Conservation (phyloP, 2,329 filamentous ascomycete species). For the Beauveria bassiana region DNA sequence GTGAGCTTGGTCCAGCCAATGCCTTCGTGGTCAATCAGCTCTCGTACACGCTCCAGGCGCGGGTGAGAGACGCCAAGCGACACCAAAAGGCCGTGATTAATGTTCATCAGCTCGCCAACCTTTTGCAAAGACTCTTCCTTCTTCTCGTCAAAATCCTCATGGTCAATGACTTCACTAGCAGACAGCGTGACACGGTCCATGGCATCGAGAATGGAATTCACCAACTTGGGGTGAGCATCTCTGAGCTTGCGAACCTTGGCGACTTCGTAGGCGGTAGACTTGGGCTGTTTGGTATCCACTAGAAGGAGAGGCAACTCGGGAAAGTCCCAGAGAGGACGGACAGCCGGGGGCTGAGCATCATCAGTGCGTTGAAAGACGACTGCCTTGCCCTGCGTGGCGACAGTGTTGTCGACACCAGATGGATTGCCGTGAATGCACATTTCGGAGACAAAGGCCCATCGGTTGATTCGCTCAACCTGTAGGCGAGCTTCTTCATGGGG, state of each 20-base stretch:
- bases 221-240: slow-evolving; percentile 64
- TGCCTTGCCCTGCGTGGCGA: slow-evolving; percentile 86
- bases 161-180: slow-evolving; percentile 45
- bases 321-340: slow-evolving; percentile 75
- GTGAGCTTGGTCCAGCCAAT: slow-evolving; percentile 98
- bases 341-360: slow-evolving; percentile 67
- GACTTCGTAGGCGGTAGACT: slow-evolving; percentile 79
- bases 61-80: slow-evolving; percentile 92
- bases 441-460: slow-evolving; percentile 95
- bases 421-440: slow-evolving; percentile 97
- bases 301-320: slow-evolving; percentile 85
- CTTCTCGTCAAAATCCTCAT: slow-evolving; percentile 60
- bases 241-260: slow-evolving; percentile 73
- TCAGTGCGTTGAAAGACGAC: slow-evolving; percentile 81
- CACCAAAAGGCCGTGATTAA: slow-evolving; percentile 91
- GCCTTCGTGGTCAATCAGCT: slow-evolving; percentile 79
- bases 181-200: slow-evolving; percentile 66
- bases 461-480: slow-evolving; percentile 91
- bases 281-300: slow-evolving; percentile 80
- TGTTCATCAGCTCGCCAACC: slow-evolving; percentile 79
- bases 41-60: slow-evolving; percentile 80
- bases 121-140: slow-evolving; percentile 58
- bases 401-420: slow-evolving; percentile 94
- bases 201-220: slow-evolving; percentile 72
- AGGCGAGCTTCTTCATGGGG: slow-evolving; percentile 77